Evolutionary conservation across 805 yeast genomes (phyloP), one percentile per base, ranked within the genome.

Genomic region (Candida endomychidarum): DNA sequence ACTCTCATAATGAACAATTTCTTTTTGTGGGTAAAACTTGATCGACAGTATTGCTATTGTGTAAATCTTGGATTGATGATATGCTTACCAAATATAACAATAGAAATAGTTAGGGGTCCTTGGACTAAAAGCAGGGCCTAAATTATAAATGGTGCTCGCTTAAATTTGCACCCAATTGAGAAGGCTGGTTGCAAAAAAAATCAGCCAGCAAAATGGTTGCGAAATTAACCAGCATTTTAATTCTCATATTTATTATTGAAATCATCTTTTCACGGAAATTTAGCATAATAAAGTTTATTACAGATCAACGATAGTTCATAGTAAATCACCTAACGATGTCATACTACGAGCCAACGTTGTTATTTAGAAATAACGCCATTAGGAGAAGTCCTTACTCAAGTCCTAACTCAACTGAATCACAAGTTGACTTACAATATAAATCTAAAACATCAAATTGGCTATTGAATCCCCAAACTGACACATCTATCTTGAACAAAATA

Each of bases 311-410:
- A 26, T 7, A 16, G 31, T 27, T 11, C 19, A 16, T 11, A 8
- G 5, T 12, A 26, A 26, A n/a, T n/a, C n/a, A n/a, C n/a, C n/a
- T n/a, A n/a, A n/a, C n/a, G n/a, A 32, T 32, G 35, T 32, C 35
- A 15, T 59, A 53, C 46, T 69, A 69, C 53, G 64, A 67, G 46
- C 74, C 74, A n/a, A 63, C 70, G 4, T 47, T 62, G 34, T 58
- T 69, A 29, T 67, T 69, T 45, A 56, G 74, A 35, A 61, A 65
- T 42, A 69, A 69, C 46, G 74, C 74, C 16, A 59, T 69, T 17
- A 56, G 58, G 43, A 56, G 56, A 43, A 53, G 38, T 15, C 51
- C 57, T 10, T 40, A 49, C 17, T 47, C 54, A 11, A 48, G 59
- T 4, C 60, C 61, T 6, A 25, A 29, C 15, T 50, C 53, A 10